phyloP scores from a whole-genome alignment of 495 filamentous ascomycete species.

The Filosporella fistucella region DNA sequence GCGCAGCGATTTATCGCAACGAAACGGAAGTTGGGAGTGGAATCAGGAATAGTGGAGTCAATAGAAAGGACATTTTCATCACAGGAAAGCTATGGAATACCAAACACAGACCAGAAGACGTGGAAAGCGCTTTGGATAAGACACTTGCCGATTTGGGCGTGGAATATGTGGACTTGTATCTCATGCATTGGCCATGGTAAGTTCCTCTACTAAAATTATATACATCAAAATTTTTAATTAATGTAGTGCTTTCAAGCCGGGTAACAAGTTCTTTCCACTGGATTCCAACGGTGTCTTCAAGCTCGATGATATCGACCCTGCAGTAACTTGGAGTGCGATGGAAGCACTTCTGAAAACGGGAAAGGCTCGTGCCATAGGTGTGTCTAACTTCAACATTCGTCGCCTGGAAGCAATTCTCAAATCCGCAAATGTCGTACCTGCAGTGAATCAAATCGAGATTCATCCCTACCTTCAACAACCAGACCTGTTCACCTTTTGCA shows the following conservation, averaged over 20 bases:
- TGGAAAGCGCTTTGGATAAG: constrained; percentile 61
- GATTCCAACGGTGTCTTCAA: neutral
- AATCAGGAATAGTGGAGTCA: constrained; percentile 37
- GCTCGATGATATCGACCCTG: constrained; percentile 58
- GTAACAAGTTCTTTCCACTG: neutral
- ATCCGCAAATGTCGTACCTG: constrained; percentile 65
- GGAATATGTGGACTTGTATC: constrained; percentile 76
- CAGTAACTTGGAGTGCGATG: constrained; percentile 50
- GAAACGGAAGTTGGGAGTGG: constrained; percentile 53
- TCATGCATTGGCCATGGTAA: constrained; percentile 82
- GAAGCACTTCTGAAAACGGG: neutral
- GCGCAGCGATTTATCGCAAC: constrained; percentile 52
- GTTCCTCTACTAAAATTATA: constrained; percentile 38
- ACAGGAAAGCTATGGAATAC: constrained; percentile 80
- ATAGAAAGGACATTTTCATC: constrained; percentile 73
- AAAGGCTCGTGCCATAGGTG: neutral
- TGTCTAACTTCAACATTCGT: neutral
- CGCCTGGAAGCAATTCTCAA: constrained; percentile 39
- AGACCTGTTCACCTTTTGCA: constrained; percentile 71
- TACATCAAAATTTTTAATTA: constrained; percentile 53
- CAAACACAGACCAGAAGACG: constrained; percentile 52
- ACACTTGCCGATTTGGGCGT: constrained; percentile 63
- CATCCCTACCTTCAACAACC: constrained; percentile 75
- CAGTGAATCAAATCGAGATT: constrained; percentile 87
- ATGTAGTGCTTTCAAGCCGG: constrained; percentile 41